These are phyloP conservation scores for Alternaria ethzedia DNA, from an alignment of 2,329 filamentous ascomycete species.

Conservation along the genomic window DNA sequence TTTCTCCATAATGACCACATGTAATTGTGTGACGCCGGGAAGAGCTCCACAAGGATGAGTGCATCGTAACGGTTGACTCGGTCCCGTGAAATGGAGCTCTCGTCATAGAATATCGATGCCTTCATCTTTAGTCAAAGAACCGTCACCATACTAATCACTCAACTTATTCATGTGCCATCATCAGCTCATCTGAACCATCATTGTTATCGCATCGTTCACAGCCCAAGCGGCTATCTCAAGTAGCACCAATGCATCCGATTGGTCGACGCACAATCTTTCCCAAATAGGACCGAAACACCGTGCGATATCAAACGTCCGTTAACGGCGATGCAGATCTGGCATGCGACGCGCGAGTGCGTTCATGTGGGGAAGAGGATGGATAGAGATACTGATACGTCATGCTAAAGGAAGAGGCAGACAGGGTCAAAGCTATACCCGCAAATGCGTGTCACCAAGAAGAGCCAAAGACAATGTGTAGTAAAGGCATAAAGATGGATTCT, in stretches of 20 bases:
- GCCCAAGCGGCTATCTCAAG: neutral
- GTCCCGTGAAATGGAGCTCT: neutral
- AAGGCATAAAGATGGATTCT: neutral
- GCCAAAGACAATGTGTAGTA: neutral
- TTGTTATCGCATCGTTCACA: neutral
- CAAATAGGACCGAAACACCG: conserved; percentile 9
- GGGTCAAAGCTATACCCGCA: neutral
- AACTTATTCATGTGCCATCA: neutral
- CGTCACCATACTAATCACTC: neutral
- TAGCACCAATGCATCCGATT: neutral
- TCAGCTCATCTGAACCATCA: neutral
- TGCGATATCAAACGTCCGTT: conserved; percentile 6
- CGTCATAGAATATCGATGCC: neutral
- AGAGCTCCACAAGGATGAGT: neutral
- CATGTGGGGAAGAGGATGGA: neutral
- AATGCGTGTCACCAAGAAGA: neutral
- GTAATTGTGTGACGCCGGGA: neutral
- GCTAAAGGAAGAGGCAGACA: neutral
- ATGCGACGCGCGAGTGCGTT: neutral
- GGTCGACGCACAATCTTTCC: conserved; percentile 17
- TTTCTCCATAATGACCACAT: neutral
- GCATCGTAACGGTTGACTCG: neutral
- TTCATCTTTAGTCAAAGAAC: neutral
- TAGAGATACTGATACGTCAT: neutral
- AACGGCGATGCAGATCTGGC: conserved; percentile 4